A percentile compares a stretch with the other conserved stretches of the same genome.
Conservation (phyloP, 2,329 filamentous ascomycete genomes). For the Gnomoniopsis sp. region DNA sequence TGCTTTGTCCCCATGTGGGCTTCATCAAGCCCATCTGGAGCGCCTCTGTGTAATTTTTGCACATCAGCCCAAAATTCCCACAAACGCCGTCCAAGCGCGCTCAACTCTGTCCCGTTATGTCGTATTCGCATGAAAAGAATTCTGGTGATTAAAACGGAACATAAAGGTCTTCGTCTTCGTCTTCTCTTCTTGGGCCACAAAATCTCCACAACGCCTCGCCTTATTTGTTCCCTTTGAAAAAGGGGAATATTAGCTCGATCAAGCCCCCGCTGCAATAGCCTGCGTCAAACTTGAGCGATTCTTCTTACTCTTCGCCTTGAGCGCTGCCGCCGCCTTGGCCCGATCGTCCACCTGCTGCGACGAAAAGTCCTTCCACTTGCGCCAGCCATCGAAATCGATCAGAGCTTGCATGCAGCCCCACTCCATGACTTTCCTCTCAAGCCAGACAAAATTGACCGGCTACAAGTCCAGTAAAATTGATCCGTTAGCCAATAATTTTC, state of each 20-base stretch:
- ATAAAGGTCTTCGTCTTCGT: neutral
- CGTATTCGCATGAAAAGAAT: slow-evolving; percentile 8
- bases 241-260: neutral
- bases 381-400: slow-evolving; percentile 98
- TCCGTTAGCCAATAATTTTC: slow-evolving; percentile 16
- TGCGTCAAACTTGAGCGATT: slow-evolving; percentile 13
- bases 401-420: slow-evolving; percentile 99
- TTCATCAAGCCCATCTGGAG: neutral
- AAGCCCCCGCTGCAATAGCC: slow-evolving; percentile 14
- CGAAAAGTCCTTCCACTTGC: slow-evolving; percentile 88
- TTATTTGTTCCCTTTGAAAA: neutral
- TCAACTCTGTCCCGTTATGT: neutral
- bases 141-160: slow-evolving; percentile 2
- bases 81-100: neutral
- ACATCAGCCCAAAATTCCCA: neutral
- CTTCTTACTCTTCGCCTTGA: slow-evolving; percentile 18
- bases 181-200: neutral
- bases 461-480: slow-evolving; percentile 34
- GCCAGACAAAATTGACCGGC: slow-evolving; percentile 97
- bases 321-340: slow-evolving; percentile 1
- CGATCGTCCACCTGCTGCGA: slow-evolving; percentile 32
- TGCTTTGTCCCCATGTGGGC: neutral
- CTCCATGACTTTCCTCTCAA: slow-evolving; percentile 96
- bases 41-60: neutral
- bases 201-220: neutral